Evolutionary conservation across 2,329 filamentous ascomycete genomes (phyloP).

Genomic region (Epicoccum sorghinum): DNA sequence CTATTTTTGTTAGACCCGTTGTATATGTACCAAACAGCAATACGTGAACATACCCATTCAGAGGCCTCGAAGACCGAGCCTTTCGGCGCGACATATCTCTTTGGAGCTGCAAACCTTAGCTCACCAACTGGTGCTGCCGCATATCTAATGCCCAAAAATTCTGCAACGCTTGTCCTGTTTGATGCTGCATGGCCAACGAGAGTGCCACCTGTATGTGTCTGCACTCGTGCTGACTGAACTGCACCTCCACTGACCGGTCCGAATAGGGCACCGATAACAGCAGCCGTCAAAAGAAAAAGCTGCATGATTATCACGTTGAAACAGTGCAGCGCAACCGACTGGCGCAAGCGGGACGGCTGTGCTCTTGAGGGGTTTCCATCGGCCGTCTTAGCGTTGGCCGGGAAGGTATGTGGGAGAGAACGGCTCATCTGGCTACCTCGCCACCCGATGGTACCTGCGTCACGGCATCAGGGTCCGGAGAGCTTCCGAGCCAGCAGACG

Average conservation of each 20-base stretch:
- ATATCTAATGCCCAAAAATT: slow-evolving; percentile 47
- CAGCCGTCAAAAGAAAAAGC: slow-evolving; percentile 15
- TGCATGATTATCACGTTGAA: slow-evolving; percentile 23
- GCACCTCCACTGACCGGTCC: slow-evolving; percentile 14
- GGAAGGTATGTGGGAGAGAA: not conserved
- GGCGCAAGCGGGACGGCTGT: slow-evolving; percentile 3
- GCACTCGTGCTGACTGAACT: slow-evolving; percentile 14
- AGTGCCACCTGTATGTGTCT: slow-evolving; percentile 37
- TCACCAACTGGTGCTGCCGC: slow-evolving; percentile 42
- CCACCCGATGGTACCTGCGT: slow-evolving; percentile 8
- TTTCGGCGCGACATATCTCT: slow-evolving; percentile 30
- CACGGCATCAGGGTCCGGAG: not conserved
- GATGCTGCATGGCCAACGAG: slow-evolving; percentile 41
- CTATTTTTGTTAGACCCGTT: slow-evolving; percentile 21
- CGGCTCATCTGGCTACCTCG: not conserved
- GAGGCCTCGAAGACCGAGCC: slow-evolving; percentile 32
- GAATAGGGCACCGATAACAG: slow-evolving; percentile 18
- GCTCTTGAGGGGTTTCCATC: slow-evolving; percentile 10
- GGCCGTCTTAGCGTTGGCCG: slow-evolving; percentile 1
- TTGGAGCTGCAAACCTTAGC: slow-evolving; percentile 42
- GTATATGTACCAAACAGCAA: not conserved
- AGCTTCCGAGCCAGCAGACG: not conserved
- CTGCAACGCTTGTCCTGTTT: slow-evolving; percentile 29
- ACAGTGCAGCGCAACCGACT: slow-evolving; percentile 1
- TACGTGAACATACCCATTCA: slow-evolving; percentile 25